Evolutionary conservation across 192 early-diverging fungal genomes (phyloP).

Genomic region (Backusella circina): DNA sequence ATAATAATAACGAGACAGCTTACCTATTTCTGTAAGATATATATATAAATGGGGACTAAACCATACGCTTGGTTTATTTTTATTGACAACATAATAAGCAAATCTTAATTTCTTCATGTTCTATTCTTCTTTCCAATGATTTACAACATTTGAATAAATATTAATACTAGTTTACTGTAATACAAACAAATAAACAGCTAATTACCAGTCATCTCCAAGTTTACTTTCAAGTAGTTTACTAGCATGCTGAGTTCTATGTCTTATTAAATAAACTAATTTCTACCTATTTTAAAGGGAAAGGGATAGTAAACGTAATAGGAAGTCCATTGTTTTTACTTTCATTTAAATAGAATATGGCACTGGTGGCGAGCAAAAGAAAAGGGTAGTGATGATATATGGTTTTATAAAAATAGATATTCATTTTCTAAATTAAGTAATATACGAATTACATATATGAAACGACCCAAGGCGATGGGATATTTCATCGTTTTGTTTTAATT

Average conservation of each 20-base stretch:
- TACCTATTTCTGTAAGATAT: not conserved
- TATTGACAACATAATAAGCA: not conserved
- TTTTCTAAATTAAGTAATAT: not conserved
- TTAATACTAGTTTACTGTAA: too few species aligned
- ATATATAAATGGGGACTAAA: not conserved
- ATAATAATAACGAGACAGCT: not conserved
- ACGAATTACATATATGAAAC: not conserved
- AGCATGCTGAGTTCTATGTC: not conserved
- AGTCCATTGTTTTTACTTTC: too few species aligned
- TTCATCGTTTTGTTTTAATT: not conserved
- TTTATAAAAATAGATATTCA: not conserved
- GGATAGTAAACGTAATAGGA: too few species aligned
- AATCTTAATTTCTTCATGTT: not conserved
- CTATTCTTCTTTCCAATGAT: not conserved
- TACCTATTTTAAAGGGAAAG: too few species aligned
- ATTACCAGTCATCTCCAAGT: not conserved
- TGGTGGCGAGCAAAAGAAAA: not conserved
- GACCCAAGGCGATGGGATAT: not conserved
- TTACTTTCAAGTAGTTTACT: not conserved
- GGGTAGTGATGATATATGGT: not conserved
- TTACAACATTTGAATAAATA: not conserved
- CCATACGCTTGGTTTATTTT: not conserved
- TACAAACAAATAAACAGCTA: not conserved
- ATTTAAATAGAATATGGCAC: not conserved
- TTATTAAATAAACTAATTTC: not conserved